Base-by-base conservation (phyloP, 2,329 filamentous ascomycete genomes). In the Neofusicoccum ribis region DNA sequence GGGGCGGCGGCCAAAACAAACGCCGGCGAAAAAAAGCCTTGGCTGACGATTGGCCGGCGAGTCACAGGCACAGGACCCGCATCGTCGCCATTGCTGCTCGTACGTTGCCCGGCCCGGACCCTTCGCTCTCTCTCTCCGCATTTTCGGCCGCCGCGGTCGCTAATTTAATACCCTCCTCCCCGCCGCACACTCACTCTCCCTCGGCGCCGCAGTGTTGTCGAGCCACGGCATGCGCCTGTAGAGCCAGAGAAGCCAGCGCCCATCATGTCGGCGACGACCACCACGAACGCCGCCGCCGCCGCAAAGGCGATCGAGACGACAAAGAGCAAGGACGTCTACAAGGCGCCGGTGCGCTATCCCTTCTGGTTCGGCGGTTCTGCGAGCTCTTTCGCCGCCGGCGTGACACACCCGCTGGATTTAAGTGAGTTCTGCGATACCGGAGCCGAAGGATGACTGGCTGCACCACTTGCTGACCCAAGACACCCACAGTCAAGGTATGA, bases 341-440 rank as follows among this genome's bases (percentile, higher is more conserved):
- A 76, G 65, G 66, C 73, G 58, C 36, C 70, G 63, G 76, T 83
- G 68, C 76, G 79, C 66, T 84, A 84, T 72, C 82, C 82, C 12
- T 79, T 84, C 70, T 98, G 94, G 95, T 98, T 99, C 78, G 95
- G 95, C 69, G 95, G 95, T 64, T 97, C 92, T 76, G 93, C 94
- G 59, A 95, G 91, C 74, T 96, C 92, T 76, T 89, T 95, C 83
- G 94, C 94, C 43, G 93, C 94, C 50, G 89, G 88, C 71, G 91
- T 97, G 56, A 98, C 94, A 36, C 94, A 98, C 84, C 94, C 94
- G 58, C 83, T 98, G 74, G 93, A 97, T 85, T 84, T 97, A 69
- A 87, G 92, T 96, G 85, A 78, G 89, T 82, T 67, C 39, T 51
- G 59, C 34, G 44, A 46, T 23, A 47, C 43, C 56, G 43, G 52